A percentile compares a stretch with the other conserved stretches of the same genome.
These are phyloP conservation scores for Quercus parvula DNA, from an alignment of 306 rosid genomes.

Conservation along the genomic window DNA sequence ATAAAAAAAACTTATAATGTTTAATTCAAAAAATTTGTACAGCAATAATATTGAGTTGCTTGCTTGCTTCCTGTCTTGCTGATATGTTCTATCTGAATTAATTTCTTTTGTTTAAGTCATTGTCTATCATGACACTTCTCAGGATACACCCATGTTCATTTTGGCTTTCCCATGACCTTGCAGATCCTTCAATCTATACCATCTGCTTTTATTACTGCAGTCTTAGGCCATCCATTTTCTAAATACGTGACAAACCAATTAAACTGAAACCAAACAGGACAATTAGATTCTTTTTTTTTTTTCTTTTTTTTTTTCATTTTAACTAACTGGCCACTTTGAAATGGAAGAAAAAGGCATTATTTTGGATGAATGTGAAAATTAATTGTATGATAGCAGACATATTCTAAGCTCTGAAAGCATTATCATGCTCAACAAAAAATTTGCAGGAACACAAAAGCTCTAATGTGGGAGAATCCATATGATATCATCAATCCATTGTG, in stretches of 20 bases:
- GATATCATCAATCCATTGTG: neutral
- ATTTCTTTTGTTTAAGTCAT: neutral
- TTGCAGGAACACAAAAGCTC: neutral
- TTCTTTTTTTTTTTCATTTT: neutral
- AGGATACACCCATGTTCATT: neutral
- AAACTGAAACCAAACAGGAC: neutral
- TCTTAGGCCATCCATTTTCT: neutral
- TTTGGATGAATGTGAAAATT: neutral
- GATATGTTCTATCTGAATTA: neutral
- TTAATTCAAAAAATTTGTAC: neutral
- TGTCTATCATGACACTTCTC: neutral
- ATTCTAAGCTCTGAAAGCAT: neutral
- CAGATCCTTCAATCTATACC: neutral
- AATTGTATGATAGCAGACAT: neutral
- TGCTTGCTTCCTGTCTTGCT: neutral
- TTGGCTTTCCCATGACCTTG: neutral
- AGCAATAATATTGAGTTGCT: neutral
- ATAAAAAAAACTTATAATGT: neutral
- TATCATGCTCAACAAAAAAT: neutral
- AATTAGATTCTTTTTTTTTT: neutral
- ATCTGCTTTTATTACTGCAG: neutral
- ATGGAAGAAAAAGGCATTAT: neutral
- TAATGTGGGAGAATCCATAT: neutral
- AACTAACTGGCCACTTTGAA: neutral
- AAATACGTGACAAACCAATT: neutral